Evolutionary conservation across 768 basidiomycete species (phyloP), one percentile per base, ranked within the genome.

Genomic region (Lactarius trivialis): DNA sequence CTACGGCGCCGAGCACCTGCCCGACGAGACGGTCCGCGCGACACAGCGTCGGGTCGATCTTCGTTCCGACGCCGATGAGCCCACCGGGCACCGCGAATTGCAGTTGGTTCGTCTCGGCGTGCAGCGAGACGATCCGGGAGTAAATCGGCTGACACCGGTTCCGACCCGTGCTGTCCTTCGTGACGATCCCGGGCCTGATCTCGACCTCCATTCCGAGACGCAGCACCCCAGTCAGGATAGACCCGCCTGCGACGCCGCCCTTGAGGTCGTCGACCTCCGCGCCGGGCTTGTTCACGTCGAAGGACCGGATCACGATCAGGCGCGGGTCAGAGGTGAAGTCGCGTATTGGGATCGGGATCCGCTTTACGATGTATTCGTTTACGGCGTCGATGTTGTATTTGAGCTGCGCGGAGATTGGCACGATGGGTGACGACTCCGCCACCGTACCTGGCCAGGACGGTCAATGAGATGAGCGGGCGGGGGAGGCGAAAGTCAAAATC

Each of bases 361-460:
- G 85, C 73, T 93, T 95, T 67, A 93, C 93, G 73, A 98, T 96
- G 78, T 97, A 98, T 70, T 98, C 95, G 77, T 96, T 97, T 54
- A 99, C 94, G 19, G 96, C 97, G 73, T 98, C 96, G 71, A 98
- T 98, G 79, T 99, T 98, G 81, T 98, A 99, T 75, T 92, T 93
- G 61, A 99, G 79, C 75, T 98, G 97, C 4, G 97, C 97, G 41
- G 97, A 99, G 74, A 99, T 98, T 65, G 97, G 96, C 51, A 99
- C 92, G 74, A 99, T 98, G 54, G 97, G 97, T 4, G 97, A 98
- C 28, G 88, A 85, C 77, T 97, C 93, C 59, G 97, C 97, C 61
- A 98, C 94, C 30, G 96, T 99, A 55, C 95, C 96, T 95, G 33
- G 0, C 3, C 9, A n/a, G 19, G 17, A 19, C 5, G 11, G 9